Percentiles rank a stretch among this genome's conserved stretches.
phyloP scores from a whole-genome alignment of 306 rosid species.

The Dalbergia cultrata region DNA sequence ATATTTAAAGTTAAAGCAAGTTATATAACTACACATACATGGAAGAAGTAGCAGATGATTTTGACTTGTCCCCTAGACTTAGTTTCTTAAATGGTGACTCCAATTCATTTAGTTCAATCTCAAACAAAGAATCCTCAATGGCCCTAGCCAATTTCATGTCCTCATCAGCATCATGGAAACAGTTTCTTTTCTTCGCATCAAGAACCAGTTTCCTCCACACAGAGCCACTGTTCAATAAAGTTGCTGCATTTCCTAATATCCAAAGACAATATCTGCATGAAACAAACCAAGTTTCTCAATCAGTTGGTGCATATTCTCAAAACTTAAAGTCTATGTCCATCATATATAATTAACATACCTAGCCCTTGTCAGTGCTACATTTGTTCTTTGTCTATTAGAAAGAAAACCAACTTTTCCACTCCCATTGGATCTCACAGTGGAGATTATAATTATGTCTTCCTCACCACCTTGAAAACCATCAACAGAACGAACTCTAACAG shows the following conservation, averaged over 20 bases:
- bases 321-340: too few species aligned
- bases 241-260: slow-evolving; percentile 64
- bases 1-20: neutral
- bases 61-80: slow-evolving; percentile 18
- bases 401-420: slow-evolving; percentile 64
- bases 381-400: slow-evolving; percentile 60
- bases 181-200: slow-evolving; percentile 56
- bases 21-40: slow-evolving; percentile 4
- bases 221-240: slow-evolving; percentile 46
- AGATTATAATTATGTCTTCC: slow-evolving; percentile 64
- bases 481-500: slow-evolving; percentile 62
- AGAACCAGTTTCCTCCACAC: slow-evolving; percentile 56
- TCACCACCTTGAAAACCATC: slow-evolving; percentile 85
- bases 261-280: slow-evolving; percentile 60
- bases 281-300: neutral
- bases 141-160: slow-evolving; percentile 53
- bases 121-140: slow-evolving; percentile 39
- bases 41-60: neutral
- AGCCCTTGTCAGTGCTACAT: slow-evolving; percentile 72
- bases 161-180: slow-evolving; percentile 60
- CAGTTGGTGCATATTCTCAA: neutral
- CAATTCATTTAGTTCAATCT: slow-evolving; percentile 33
- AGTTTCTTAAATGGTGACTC: slow-evolving; percentile 37
- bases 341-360: slow-evolving; percentile 47
- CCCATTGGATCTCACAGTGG: slow-evolving; percentile 56